Conservation (phyloP, 2,329 filamentous ascomycete genomes). For the Colletotrichum ledebouriae region DNA sequence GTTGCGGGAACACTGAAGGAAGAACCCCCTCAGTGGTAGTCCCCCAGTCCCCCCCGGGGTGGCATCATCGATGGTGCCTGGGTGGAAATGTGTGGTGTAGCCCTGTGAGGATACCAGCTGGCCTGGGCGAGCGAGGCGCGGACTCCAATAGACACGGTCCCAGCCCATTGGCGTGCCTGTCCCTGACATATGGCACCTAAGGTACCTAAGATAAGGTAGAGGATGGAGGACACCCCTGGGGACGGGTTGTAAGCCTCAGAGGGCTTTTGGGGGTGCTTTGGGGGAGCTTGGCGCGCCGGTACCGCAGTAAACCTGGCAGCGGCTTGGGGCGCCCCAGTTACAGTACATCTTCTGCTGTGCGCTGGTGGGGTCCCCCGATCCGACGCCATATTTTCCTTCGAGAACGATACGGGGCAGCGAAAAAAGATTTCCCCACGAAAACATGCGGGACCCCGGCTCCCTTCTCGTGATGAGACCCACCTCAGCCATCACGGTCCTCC, state of each 20-base stretch:
- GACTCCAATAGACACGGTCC: constrained; percentile 9
- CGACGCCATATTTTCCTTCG: constrained; percentile 42
- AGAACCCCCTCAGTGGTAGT: no score
- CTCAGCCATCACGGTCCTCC: constrained; percentile 35
- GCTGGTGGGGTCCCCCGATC: constrained; percentile 26
- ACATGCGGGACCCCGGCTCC: constrained; percentile 4
- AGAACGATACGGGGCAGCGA: constrained; percentile 36
- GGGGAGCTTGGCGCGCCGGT: constrained; percentile 19
- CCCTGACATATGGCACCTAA: constrained; percentile 13
- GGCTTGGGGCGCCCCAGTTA: constrained; percentile 10
- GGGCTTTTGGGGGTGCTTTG: background rate
- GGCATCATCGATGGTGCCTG: no score
- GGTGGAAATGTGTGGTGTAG: background rate
- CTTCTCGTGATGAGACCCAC: no score
- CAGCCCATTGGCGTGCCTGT: constrained; percentile 27
- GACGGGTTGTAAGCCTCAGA: constrained; percentile 1
- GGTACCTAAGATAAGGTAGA: background rate
- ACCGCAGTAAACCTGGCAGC: constrained; percentile 26
- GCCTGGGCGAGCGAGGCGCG: background rate
- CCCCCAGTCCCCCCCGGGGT: no score
- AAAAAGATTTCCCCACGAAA: constrained; percentile 38
- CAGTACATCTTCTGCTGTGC: constrained; percentile 12
- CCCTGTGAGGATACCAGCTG: constrained; percentile 6
- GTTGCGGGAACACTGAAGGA: no score
- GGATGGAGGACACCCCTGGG: background rate